Evolutionary conservation across 202 grass and related monocot species (phyloP), one percentile per base, ranked within the genome.

Genomic region (Brachypodium distachyon): DNA sequence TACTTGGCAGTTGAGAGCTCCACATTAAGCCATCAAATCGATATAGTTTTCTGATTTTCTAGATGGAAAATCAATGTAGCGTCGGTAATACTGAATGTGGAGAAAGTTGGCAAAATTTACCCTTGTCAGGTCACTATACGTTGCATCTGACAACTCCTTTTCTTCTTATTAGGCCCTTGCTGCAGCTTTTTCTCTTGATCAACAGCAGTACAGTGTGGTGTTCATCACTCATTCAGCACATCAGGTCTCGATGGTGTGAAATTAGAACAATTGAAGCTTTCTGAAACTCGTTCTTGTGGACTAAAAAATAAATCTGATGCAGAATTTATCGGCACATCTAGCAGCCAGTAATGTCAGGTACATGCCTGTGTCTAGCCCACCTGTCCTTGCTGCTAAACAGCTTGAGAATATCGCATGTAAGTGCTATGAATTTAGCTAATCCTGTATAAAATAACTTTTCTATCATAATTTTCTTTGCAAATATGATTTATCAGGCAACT

Each of bases 161-260:
- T 53, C 12, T 46, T 12, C 7, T 61, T 19, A 7, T 12, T 26
- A 96, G 91, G 86, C 88, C 12, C 81, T 97, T 76, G 88, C 86
- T 61, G 74, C 86, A n/a, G 91, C 86, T 67, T 97, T 94, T 50
- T 86, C 88, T 77, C 77, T 46, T 46, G 83, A 91, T 43, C 86
- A 90, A 9, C 61, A 79, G 26, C 78, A 87, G 67, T 97, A 94
- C 40, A 37, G 63, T 28, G 90, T 97, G 57, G 80, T 39, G 69
- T 91, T 97, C 55, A 86, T 93, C 19, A 88, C 94, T 36, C 94
- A 97, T 84, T 91, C 78, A 42, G 86, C 86, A 68, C 91, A 97
- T 69, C 79, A 69, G 90, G 94, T 92, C 70, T 44, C 57, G 27
- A 46, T 19, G 62, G 67, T 73, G 1, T 44, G 10, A 42, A 43